These are phyloP conservation scores for Macaranga tanarius DNA, from an alignment of 441 rosid species.

Conservation along the genomic window DNA sequence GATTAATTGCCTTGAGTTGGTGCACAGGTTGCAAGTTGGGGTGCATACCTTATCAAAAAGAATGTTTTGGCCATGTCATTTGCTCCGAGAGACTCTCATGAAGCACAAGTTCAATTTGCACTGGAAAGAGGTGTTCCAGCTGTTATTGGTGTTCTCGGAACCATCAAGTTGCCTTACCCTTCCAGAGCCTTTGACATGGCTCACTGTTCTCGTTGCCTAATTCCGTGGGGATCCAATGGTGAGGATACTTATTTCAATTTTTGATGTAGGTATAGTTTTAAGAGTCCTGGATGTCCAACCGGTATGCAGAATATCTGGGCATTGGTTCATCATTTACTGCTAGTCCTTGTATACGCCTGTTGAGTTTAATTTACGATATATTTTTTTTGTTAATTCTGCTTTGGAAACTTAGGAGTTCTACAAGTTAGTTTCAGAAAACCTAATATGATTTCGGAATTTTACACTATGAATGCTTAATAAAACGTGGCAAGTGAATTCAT, in stretches of 20 bases:
- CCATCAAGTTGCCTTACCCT: slow-evolving; percentile 82
- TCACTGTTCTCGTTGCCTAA: slow-evolving; percentile 95
- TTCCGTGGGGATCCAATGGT: slow-evolving; percentile 96
- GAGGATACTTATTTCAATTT: slow-evolving; percentile 24
- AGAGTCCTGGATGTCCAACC: neutral
- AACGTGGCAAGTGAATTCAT: neutral
- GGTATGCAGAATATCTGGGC: neutral
- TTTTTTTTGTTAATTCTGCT: neutral
- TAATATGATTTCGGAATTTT: neutral
- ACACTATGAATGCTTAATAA: neutral
- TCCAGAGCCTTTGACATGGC: slow-evolving; percentile 93
- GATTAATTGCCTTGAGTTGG: slow-evolving; percentile 41
- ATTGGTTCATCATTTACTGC: neutral
- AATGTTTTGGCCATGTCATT: slow-evolving; percentile 92
- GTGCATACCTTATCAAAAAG: slow-evolving; percentile 92
- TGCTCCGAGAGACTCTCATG: slow-evolving; percentile 97
- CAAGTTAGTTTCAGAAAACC: neutral
- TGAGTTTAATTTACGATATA: neutral
- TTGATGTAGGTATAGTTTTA: neutral
- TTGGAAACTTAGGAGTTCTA: neutral
- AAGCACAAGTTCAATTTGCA: slow-evolving; percentile 97
- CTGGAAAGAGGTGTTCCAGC: slow-evolving; percentile 98
- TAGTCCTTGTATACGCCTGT: neutral
- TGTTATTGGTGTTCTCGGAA: slow-evolving; percentile 91
- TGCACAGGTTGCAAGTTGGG: slow-evolving; percentile 58